Conservation (phyloP, 805 yeast genomes). For the Ogataea naganishii region DNA sequence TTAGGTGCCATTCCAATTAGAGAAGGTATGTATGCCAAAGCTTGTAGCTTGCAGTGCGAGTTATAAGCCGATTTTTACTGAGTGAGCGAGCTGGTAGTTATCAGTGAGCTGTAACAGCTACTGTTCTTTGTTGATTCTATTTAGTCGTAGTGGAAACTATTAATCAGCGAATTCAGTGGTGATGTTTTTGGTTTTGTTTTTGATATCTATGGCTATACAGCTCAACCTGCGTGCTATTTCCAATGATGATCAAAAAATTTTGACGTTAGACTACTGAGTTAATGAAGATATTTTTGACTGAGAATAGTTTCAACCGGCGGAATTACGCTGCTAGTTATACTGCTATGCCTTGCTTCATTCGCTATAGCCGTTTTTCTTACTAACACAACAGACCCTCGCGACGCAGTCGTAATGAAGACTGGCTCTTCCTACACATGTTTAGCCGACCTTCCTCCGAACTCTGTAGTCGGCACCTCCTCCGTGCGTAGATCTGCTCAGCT, state of each 20-base stretch:
- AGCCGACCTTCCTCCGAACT: constrained; percentile 71
- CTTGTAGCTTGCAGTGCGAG: too few relatives aligned
- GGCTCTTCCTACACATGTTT: constrained; percentile 57
- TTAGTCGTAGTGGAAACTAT: too few relatives aligned
- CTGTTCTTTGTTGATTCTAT: too few relatives aligned
- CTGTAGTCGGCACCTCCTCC: constrained; percentile 91
- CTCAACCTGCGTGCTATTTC: not conserved
- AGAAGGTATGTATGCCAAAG: constrained; percentile 35
- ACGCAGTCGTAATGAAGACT: constrained; percentile 71
- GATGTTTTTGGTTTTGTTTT: constrained; percentile 2
- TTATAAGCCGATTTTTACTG: too few relatives aligned
- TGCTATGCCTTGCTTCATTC: not conserved
- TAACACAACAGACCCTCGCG: constrained; percentile 63
- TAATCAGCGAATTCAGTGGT: not conserved
- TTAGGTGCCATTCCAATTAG: constrained; percentile 80
- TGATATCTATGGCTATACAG: not conserved
- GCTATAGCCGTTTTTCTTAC: constrained; percentile 3
- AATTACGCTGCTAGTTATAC: not conserved
- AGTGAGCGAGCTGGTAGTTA: too few relatives aligned
- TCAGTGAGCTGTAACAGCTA: too few relatives aligned
- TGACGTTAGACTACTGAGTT: constrained; percentile 32
- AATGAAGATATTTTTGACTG: not conserved
- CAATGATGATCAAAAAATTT: constrained; percentile 20
- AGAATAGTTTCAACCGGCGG: not conserved
- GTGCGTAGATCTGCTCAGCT: constrained; percentile 91